These are phyloP conservation scores for Antitrichia curtipendula DNA, from an alignment of 225 moss, liverwort and hornwort species.

Conservation along the genomic window DNA sequence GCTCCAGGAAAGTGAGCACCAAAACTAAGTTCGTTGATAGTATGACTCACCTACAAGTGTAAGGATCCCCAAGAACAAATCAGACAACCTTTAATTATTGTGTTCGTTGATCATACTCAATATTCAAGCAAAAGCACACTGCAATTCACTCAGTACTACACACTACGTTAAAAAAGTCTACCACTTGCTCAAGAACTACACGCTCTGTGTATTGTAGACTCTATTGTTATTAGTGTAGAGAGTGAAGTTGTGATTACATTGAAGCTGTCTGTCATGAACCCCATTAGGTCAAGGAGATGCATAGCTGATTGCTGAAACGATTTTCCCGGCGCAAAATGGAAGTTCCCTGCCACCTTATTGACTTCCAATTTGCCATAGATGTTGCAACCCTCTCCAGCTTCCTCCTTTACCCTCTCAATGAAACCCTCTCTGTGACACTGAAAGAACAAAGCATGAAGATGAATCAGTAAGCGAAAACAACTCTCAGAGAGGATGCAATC, in stretches of 20 bases:
- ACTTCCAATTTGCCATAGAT: conserved; percentile 95
- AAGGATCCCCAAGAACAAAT: background rate
- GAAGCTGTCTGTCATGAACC: conserved; percentile 69
- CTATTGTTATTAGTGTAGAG: background rate
- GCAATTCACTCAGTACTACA: background rate
- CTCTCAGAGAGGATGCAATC: background rate
- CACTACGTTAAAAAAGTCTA: background rate
- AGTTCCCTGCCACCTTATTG: conserved; percentile 98
- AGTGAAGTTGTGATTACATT: conserved; percentile 32
- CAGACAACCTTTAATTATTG: background rate
- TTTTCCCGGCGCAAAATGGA: conserved; percentile 96
- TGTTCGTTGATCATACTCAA: background rate
- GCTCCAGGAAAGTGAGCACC: conserved; percentile 97
- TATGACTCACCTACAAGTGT: conserved; percentile 62
- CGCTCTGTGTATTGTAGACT: background rate
- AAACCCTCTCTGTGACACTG: conserved; percentile 99
- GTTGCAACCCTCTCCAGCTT: conserved; percentile 97
- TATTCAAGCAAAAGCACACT: background rate
- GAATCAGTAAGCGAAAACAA: background rate
- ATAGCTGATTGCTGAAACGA: conserved; percentile 94
- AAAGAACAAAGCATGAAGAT: background rate
- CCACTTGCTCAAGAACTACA: background rate
- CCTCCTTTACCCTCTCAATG: conserved; percentile 83
- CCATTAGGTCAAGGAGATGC: conserved; percentile 88
- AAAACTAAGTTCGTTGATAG: conserved; percentile 86